phyloP scores from a whole-genome alignment of 768 basidiomycete genomes.

The Gloeostereum incarnatum region DNA sequence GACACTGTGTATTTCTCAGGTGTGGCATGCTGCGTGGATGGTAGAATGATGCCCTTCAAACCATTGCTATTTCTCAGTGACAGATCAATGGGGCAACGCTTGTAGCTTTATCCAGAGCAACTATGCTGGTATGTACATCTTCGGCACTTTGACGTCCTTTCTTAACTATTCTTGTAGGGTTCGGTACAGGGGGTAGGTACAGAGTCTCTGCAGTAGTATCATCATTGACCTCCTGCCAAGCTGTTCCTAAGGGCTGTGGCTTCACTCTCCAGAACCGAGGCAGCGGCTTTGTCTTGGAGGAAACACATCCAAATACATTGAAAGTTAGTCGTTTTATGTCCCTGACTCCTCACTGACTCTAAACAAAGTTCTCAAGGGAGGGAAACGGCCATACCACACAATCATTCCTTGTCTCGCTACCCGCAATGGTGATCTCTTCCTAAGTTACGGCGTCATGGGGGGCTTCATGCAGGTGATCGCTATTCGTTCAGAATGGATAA shows the following conservation, averaged over 20 bases:
- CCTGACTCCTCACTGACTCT: not conserved
- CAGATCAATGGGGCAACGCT: conserved; percentile 84
- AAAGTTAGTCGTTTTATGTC: conserved; percentile 31
- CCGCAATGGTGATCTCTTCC: conserved; percentile 70
- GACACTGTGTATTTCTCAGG: conserved; percentile 96
- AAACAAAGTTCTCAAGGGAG: conserved; percentile 32
- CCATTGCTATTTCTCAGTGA: conserved; percentile 30
- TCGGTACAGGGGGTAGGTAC: conserved; percentile 90
- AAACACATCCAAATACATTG: conserved; percentile 80
- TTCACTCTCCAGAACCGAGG: conserved; percentile 97
- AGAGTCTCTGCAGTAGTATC: too few relatives aligned
- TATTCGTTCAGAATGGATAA: conserved; percentile 4
- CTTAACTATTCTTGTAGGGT: conserved; percentile 55
- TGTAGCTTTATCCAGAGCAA: conserved; percentile 89
- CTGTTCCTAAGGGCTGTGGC: conserved; percentile 89
- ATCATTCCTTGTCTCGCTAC: conserved; percentile 89
- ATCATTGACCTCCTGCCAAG: conserved; percentile 26
- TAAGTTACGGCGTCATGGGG: conserved; percentile 90
- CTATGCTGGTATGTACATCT: conserved; percentile 67
- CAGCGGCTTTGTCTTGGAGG: conserved; percentile 67
- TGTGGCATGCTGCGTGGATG: conserved; percentile 12
- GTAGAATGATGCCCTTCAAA: not conserved
- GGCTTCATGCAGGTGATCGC: conserved; percentile 77
- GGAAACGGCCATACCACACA: conserved; percentile 85
- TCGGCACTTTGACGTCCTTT: too few relatives aligned